These are phyloP conservation scores for Phyllosticta citriasiana DNA, from an alignment of 2,329 filamentous ascomycete genomes.

Conservation along the genomic window DNA sequence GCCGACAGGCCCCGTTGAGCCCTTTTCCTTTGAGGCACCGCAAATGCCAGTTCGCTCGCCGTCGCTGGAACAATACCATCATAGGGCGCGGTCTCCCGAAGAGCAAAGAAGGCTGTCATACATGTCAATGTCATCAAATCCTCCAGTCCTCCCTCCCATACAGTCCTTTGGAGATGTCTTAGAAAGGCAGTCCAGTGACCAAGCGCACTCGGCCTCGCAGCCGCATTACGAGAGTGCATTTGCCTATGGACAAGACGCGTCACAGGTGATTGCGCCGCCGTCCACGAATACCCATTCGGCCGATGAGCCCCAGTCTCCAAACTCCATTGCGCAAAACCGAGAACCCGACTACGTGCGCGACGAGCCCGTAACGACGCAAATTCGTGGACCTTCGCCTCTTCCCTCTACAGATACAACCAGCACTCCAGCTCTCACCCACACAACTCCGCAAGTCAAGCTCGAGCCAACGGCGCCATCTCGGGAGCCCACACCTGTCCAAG, in stretches of 20 bases:
- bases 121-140: slow-evolving; percentile 22
- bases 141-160: slow-evolving; percentile 31
- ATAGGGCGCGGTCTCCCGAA: slow-evolving; percentile 36
- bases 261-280: slow-evolving; percentile 17
- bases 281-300: neutral
- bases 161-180: slow-evolving; percentile 16
- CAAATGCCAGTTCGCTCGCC: slow-evolving; percentile 28
- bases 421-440: slow-evolving; percentile 16
- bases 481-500: slow-evolving; percentile 24
- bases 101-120: slow-evolving; percentile 29
- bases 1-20: slow-evolving; percentile 28
- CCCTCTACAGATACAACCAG: slow-evolving; percentile 13
- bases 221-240: neutral
- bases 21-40: slow-evolving; percentile 27
- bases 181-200: slow-evolving; percentile 1
- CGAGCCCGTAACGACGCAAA: slow-evolving; percentile 20
- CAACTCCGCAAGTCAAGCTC: slow-evolving; percentile 29
- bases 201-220: neutral
- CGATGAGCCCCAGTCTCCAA: neutral
- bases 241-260: slow-evolving; percentile 19
- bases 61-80: slow-evolving; percentile 38
- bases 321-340: slow-evolving; percentile 17
- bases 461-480: slow-evolving; percentile 22
- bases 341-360: slow-evolving; percentile 23
- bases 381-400: slow-evolving; percentile 17